Evolutionary conservation across 2,329 filamentous ascomycete genomes (phyloP).

Genomic region (Paramyrothecium roridum): DNA sequence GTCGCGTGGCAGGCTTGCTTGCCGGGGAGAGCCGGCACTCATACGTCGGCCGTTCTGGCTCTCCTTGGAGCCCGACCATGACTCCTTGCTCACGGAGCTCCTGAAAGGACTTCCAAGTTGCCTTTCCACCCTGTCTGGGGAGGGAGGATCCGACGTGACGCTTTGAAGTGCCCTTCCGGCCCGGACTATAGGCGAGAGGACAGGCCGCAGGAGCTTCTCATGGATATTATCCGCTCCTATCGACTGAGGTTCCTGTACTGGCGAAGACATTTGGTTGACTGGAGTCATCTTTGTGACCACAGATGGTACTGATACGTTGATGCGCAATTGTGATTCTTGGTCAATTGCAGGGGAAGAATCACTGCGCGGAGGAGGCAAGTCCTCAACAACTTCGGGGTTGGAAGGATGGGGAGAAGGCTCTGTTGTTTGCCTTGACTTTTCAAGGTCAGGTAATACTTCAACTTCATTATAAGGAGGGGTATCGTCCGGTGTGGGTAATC

Average conservation of each 20-base stretch:
- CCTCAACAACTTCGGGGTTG: background rate
- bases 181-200: constrained; percentile 56
- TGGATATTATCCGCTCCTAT: constrained; percentile 20
- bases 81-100: constrained; percentile 31
- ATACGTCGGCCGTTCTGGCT: constrained; percentile 15
- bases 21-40: constrained; percentile 26
- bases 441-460: constrained; percentile 11
- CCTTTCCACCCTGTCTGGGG: constrained; percentile 47
- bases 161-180: constrained; percentile 54
- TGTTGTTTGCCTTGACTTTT: constrained; percentile 11
- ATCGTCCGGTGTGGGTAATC: constrained; percentile 52
- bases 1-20: constrained; percentile 8
- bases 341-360: background rate
- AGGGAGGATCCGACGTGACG: constrained; percentile 57
- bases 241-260: constrained; percentile 28
- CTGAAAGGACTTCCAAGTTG: constrained; percentile 56
- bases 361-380: background rate
- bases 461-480: constrained; percentile 37
- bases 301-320: background rate
- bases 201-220: constrained; percentile 34
- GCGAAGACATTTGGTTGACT: constrained; percentile 33
- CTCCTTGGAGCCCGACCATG: constrained; percentile 23
- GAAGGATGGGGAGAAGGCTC: background rate
- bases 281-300: constrained; percentile 26
- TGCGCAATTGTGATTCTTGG: background rate